These are phyloP conservation scores for Solanum hybrid DNA, from an alignment of 305 asterid genomes.

Conservation along the genomic window DNA sequence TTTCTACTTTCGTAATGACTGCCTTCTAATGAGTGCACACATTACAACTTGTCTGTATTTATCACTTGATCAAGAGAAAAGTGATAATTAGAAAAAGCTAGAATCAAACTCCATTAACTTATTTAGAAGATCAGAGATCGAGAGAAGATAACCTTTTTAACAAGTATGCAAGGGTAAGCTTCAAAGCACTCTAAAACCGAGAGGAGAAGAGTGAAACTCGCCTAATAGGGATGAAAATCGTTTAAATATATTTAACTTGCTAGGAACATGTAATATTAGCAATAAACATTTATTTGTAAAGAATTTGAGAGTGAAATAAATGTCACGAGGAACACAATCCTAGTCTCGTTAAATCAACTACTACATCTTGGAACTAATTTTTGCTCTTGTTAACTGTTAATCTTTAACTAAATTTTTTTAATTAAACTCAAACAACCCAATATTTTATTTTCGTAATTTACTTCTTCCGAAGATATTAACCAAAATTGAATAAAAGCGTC, in stretches of 20 bases:
- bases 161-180: neutral
- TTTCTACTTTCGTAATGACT: neutral
- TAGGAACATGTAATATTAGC: neutral
- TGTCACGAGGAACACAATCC: neutral
- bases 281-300: neutral
- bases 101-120: neutral
- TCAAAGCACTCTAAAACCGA: neutral
- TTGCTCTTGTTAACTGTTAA: neutral
- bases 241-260: neutral
- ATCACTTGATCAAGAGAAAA: neutral
- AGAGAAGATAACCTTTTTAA: neutral
- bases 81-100: neutral
- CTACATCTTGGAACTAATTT: neutral
- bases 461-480: neutral
- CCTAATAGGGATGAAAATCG: neutral
- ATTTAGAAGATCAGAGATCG: neutral
- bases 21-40: neutral
- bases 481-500: neutral
- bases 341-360: neutral
- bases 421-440: neutral
- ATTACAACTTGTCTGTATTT: neutral
- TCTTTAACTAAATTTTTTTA: neutral
- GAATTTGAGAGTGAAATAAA: neutral
- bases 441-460: neutral
- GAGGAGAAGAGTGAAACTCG: neutral